Base-by-base conservation (phyloP, 177 flowering plant species). In the Vitis hybrid region DNA sequence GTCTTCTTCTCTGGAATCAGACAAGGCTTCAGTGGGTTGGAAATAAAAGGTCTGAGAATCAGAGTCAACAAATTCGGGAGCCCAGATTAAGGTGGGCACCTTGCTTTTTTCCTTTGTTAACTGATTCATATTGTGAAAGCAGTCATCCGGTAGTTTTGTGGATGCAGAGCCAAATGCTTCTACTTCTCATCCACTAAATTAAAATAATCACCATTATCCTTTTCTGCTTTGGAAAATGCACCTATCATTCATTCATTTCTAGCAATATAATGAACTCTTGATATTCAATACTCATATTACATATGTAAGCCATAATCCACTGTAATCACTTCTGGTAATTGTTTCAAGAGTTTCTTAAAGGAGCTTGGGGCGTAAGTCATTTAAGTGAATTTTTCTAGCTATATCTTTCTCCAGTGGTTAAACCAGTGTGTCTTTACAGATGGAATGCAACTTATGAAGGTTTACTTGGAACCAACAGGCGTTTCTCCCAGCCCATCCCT, bases 1-100 rank as follows among this genome's bases (percentile, higher is more conserved):
- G 99, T 67, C 82, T 92, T 75, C 82, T 84, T 81, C 90, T 84
- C 24, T 94, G 98, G 97, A 90, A 79, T 67, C 89, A 92, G 63
- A 84, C 77, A 46, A 88, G 98, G 82, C 88, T 84, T 48, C 89
- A 91, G 71, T 94, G 97, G 97, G 65, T 78, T 74, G 91, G 87
- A 76, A 77, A 75, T 77, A 80, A 77, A 59, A 79, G 50, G 65
- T 15, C 83, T 41, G 70, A 64, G 21, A 81, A 78, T 32, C 74
- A 69, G 48, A 18, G 56, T 12, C 72, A 71, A 67, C 84, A 82
- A 76, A 76, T 70, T 64, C 85, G 75, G 64, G 87, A 86, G 55
- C 88, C 85, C 59, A 82, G 78, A 82, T 69, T 90, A 74, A 83
- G 92, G 98, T 92, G 30, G 35, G 66, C 20, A 64, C 52, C 17